Conservation (phyloP, 306 rosid genomes). For the Vigna angularis region DNA sequence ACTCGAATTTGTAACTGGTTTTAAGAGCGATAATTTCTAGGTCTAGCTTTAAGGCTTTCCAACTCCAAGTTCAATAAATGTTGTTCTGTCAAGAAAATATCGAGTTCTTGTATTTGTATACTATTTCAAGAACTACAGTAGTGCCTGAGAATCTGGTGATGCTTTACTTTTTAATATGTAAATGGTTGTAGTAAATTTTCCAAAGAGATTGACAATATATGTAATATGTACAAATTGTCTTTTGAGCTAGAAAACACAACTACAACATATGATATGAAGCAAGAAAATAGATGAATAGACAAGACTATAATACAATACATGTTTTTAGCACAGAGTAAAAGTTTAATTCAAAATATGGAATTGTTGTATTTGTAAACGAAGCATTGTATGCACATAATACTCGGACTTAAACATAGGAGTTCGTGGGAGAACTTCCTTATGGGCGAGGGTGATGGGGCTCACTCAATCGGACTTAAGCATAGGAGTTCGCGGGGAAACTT, state of each 20-base stretch:
- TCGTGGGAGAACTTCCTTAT: no score
- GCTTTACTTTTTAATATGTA: conserved; percentile 5
- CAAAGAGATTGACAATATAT: neutral
- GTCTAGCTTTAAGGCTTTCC: neutral
- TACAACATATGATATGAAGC: neutral
- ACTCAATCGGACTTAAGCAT: no score
- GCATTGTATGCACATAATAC: neutral
- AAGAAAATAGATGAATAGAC: neutral
- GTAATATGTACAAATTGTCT: neutral
- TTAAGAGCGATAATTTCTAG: conserved; percentile 7
- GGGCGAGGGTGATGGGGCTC: no score
- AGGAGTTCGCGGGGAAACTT: no score
- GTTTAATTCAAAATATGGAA: neutral
- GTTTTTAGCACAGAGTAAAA: neutral
- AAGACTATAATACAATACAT: neutral
- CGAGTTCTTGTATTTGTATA: neutral
- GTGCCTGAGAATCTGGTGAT: conserved; percentile 4
- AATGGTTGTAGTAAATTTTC: neutral
- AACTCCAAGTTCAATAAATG: conserved; percentile 1
- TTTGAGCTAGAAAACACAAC: neutral
- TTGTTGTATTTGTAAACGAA: neutral
- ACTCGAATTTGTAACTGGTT: neutral
- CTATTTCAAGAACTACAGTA: neutral
- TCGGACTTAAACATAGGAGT: no score
- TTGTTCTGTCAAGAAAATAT: conserved; percentile 19